Base-by-base conservation (phyloP, 2,329 filamentous ascomycete genomes). In the Penicillium sclerotigenum region DNA sequence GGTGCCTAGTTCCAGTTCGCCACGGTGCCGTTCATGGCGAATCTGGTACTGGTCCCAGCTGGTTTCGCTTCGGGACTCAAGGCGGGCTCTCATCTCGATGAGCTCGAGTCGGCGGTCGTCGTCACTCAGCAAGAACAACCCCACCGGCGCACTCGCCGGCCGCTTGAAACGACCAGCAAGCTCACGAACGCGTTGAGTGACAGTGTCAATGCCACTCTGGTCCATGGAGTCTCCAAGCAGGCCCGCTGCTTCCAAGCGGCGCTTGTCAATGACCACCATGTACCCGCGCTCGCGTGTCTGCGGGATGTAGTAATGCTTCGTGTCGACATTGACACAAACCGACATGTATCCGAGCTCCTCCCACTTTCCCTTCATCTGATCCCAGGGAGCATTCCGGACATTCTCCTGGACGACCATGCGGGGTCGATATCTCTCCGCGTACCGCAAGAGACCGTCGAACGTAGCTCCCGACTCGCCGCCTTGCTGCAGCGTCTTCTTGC, bases 351-450 rank as follows among this genome's bases (percentile, higher is more conserved):
- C 82, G 36, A 84, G 77, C 0, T 71, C 66, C 1, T 73, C 56
- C 68, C 80, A 85, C 8, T 73, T 63, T 0, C 64, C 55, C n/a
- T 74, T 71, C 34, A 85, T 80, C 4, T 77, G 64, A 0, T 73
- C 53, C 86, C 87, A 93, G 0, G 84, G 82, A 0, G 84, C 84
- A 9, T 65, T 71, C 1, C 66, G 69, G 1, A 93, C 87, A 65
- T 94, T 93, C 70, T 93, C 90, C 3, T 91, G 71, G 13, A 93
- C 78, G 9, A 91, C 77, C 11, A 91, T 75, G 2, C 78, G 79
- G 0, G 89, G 89, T 0, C 80, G 76, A 51, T 81, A 80, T 1
- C 72, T 73, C 20, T 76, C 71, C 0, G 80, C 79, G 61, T 89
- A 90, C 0, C 72, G 66, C 6, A 86, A 65, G n/a, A 89, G 80